Evolutionary conservation across 805 yeast genomes (phyloP).

Genomic region (Starmerella stigmatis): DNA sequence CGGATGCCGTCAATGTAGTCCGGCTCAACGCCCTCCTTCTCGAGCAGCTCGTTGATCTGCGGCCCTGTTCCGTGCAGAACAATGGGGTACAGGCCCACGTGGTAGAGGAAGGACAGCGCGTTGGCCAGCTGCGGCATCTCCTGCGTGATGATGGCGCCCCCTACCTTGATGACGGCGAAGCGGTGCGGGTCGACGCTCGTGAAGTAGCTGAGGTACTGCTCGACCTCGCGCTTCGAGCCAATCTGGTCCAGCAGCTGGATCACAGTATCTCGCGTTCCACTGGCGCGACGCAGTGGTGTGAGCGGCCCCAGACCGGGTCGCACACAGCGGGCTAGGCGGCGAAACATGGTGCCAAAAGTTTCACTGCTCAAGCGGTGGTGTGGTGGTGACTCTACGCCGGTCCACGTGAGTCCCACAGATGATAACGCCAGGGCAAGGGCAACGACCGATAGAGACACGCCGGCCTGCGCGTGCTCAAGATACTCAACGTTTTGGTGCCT

Average conservation of each 20-base stretch:
- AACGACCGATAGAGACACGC: neutral
- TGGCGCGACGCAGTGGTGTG: conserved; percentile 5
- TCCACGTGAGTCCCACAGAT: conserved; percentile 4
- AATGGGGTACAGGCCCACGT: conserved; percentile 93
- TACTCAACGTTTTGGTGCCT: too few species aligned
- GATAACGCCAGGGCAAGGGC: conserved; percentile 4
- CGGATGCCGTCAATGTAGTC: conserved; percentile 93
- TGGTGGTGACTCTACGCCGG: conserved; percentile 2
- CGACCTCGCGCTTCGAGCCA: conserved; percentile 96
- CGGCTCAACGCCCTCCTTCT: conserved; percentile 90
- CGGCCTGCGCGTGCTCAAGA: too few species aligned
- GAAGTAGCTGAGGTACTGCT: conserved; percentile 91
- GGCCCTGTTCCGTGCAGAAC: conserved; percentile 99
- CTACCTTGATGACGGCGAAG: conserved; percentile 96
- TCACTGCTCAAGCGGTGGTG: neutral
- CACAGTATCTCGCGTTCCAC: conserved; percentile 76
- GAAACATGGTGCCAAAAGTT: conserved; percentile 9
- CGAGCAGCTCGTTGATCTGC: conserved; percentile 88
- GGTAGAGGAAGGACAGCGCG: conserved; percentile 89
- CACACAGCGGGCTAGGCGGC: conserved; percentile 6
- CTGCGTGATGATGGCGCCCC: conserved; percentile 97
- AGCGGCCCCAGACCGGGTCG: conserved; percentile 4
- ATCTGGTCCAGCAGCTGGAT: conserved; percentile 90
- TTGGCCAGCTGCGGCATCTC: conserved; percentile 88
- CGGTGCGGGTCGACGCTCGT: conserved; percentile 86